Percentiles rank a stretch among this genome's conserved stretches.
Conservation (phyloP, 2,329 filamentous ascomycete genomes). For the Monosporascus cannonballus region DNA sequence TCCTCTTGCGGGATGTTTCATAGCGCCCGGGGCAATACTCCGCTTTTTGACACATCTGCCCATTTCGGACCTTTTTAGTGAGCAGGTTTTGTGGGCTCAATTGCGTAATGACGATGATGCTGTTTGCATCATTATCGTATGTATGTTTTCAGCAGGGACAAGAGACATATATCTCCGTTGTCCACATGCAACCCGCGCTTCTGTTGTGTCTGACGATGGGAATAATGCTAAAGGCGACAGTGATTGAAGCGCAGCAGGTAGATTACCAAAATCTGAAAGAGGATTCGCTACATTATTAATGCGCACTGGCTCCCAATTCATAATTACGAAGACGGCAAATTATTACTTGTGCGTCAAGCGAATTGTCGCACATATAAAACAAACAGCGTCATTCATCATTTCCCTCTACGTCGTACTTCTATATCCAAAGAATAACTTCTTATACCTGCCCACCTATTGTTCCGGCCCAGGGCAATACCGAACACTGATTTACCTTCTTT, state of each 20-base stretch:
- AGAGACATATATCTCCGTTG: too few relatives aligned
- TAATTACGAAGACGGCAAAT: not conserved
- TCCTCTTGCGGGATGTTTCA: not conserved
- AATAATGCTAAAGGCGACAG: too few relatives aligned
- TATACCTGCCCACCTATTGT: not conserved
- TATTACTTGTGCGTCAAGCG: not conserved
- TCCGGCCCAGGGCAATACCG: not conserved
- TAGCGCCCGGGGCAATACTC: not conserved
- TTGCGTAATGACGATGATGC: not conserved
- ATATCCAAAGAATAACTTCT: too few relatives aligned
- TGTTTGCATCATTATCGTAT: not conserved
- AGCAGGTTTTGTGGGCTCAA: too few relatives aligned
- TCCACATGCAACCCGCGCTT: too few relatives aligned
- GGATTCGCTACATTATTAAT: not conserved
- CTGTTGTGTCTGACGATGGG: too few relatives aligned
- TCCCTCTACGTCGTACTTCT: not conserved
- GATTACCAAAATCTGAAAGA: too few relatives aligned
- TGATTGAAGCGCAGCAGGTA: too few relatives aligned
- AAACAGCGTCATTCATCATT: not conserved
- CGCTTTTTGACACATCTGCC: not conserved
- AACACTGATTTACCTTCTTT: not conserved
- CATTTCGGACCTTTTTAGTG: not conserved
- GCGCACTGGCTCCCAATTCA: not conserved
- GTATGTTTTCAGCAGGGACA: too few relatives aligned
- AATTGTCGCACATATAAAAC: not conserved